Conservation (phyloP, 495 filamentous ascomycete genomes). For the Jackrogersella multiformis region DNA sequence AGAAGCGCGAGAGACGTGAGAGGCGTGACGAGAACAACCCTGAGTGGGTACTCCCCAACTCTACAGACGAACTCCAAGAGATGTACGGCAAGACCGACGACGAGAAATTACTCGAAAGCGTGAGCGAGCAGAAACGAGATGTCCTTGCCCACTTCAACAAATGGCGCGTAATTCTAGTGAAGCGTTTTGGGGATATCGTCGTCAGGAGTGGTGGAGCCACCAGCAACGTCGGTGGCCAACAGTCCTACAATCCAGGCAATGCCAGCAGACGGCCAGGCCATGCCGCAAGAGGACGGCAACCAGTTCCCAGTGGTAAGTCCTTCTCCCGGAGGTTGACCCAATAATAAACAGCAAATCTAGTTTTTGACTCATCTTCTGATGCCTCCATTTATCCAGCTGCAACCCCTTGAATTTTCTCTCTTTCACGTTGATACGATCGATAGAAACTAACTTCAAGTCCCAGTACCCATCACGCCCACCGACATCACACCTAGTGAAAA, state of each 20-base stretch:
- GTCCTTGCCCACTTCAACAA: constrained; percentile 53
- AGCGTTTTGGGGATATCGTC: constrained; percentile 54
- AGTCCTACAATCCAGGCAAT: constrained; percentile 36
- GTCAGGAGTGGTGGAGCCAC: constrained; percentile 44
- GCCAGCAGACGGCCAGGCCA: constrained; percentile 25
- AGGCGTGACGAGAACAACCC: too few relatives aligned
- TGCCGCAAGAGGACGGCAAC: constrained; percentile 36
- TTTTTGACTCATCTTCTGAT: neutral
- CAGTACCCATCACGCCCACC: constrained; percentile 45
- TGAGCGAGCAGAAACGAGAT: constrained; percentile 56
- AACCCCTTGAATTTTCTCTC: neutral
- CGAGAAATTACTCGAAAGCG: constrained; percentile 44
- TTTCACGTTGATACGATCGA: neutral
- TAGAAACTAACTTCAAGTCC: constrained; percentile 20
- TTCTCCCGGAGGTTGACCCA: constrained; percentile 32
- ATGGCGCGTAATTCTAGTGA: constrained; percentile 53
- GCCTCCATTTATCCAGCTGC: neutral
- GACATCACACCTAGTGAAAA: constrained; percentile 47
- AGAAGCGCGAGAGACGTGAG: neutral
- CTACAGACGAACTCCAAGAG: constrained; percentile 21
- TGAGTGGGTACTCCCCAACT: constrained; percentile 33
- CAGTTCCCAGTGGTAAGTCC: constrained; percentile 42
- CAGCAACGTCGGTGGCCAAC: constrained; percentile 35
- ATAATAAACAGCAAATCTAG: constrained; percentile 20
- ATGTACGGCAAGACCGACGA: constrained; percentile 37